Percentiles rank a stretch among this genome's conserved stretches.
These are phyloP conservation scores for Coemansia sp. DNA, from an alignment of 192 early-diverging fungal species.

Conservation along the genomic window DNA sequence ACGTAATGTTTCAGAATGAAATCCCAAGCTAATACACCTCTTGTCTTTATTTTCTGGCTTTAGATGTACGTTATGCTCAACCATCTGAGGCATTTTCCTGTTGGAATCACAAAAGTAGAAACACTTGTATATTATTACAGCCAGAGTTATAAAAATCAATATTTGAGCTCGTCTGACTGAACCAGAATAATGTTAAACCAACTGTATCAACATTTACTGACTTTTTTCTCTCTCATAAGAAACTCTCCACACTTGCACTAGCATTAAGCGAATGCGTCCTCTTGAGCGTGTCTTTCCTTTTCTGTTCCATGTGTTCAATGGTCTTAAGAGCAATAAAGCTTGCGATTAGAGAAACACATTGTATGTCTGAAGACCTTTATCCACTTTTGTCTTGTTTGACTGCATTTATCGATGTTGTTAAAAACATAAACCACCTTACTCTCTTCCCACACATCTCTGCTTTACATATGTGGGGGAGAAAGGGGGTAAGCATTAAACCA, in stretches of 20 bases:
- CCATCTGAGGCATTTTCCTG: not conserved
- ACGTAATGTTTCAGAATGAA: not conserved
- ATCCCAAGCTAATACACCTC: not conserved
- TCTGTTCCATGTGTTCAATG: too few relatives aligned
- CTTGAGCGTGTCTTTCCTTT: too few relatives aligned
- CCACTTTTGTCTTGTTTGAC: too few relatives aligned
- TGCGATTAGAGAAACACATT: too few relatives aligned
- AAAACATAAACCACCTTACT: too few relatives aligned
- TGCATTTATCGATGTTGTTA: too few relatives aligned
- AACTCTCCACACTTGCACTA: not conserved
- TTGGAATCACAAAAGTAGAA: not conserved
- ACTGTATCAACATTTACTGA: conserved; percentile 2
- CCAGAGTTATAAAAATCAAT: not conserved
- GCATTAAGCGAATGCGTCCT: not conserved
- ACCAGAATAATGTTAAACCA: conserved; percentile 3
- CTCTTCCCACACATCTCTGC: too few relatives aligned
- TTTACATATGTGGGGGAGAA: too few relatives aligned
- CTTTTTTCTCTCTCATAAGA: not conserved
- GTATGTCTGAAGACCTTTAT: too few relatives aligned
- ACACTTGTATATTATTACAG: not conserved
- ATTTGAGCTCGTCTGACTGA: not conserved
- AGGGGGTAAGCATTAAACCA: too few relatives aligned
- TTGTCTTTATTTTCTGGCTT: too few relatives aligned
- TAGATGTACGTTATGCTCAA: not conserved
- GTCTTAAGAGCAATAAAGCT: too few relatives aligned